Evolutionary conservation across 2,329 filamentous ascomycete genomes (phyloP).

Genomic region (Hirsutella rhossiliensis): DNA sequence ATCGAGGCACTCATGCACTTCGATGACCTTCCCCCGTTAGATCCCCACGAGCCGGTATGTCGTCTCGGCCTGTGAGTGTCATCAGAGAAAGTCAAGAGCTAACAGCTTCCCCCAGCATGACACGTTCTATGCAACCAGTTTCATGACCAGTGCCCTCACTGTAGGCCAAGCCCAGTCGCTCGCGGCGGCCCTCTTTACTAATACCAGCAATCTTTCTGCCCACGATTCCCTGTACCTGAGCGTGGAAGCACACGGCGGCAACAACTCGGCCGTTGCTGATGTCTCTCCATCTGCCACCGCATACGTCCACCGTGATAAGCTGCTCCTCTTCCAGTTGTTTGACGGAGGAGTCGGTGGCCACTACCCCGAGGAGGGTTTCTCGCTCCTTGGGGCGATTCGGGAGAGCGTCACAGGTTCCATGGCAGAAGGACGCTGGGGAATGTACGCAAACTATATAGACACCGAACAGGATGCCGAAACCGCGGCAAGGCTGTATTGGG

Average conservation of each 20-base stretch:
- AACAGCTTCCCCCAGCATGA: constrained; percentile 9
- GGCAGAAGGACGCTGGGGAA: constrained; percentile 27
- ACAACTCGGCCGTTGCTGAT: constrained; percentile 22
- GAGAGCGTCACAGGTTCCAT: constrained; percentile 20
- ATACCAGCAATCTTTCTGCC: constrained; percentile 8
- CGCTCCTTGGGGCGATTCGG: constrained; percentile 7
- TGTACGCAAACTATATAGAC: constrained; percentile 43
- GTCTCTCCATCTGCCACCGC: constrained; percentile 15
- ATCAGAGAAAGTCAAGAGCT: too few species aligned
- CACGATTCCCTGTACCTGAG: constrained; percentile 9
- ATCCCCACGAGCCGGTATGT: too few species aligned
- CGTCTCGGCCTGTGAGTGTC: too few species aligned
- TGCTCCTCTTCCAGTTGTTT: constrained; percentile 38
- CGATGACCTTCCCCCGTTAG: constrained; percentile 3
- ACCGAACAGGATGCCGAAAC: constrained; percentile 29
- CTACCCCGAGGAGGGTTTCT: constrained; percentile 27
- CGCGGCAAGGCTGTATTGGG: constrained; percentile 38
- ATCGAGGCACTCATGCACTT: constrained; percentile 12
- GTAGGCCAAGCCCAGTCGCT: constrained; percentile 8
- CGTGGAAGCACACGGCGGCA: constrained; percentile 12
- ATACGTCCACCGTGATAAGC: constrained; percentile 28
- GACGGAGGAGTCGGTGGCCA: constrained; percentile 25
- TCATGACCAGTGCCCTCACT: constrained; percentile 9
- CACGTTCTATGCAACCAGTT: constrained; percentile 12
- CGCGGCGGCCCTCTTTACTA: neutral